A percentile compares a stretch with the other conserved stretches of the same genome.
phyloP scores from a whole-genome alignment of 805 yeast genomes.

The Ogataea haglerorum region DNA sequence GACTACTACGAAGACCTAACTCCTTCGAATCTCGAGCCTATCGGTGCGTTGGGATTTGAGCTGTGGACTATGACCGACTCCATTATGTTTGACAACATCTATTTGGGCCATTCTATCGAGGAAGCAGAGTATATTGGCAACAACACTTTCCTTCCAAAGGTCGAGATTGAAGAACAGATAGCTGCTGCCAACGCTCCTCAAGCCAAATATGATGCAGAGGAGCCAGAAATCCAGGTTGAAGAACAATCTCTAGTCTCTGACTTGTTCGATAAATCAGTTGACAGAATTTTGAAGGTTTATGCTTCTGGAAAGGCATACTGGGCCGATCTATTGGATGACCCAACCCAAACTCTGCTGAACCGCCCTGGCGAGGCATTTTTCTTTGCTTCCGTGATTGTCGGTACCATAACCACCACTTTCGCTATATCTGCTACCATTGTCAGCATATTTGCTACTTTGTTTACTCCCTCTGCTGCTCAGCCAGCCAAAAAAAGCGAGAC shows the following conservation, averaged over 20 bases:
- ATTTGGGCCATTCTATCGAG: constrained; percentile 75
- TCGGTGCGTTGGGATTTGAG: constrained; percentile 85
- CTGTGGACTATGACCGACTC: constrained; percentile 82
- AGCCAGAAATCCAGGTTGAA: constrained; percentile 27
- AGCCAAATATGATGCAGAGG: constrained; percentile 38
- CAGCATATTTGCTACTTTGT: constrained; percentile 18
- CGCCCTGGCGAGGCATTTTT: constrained; percentile 51
- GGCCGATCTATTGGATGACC: constrained; percentile 41
- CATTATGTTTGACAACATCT: constrained; percentile 76
- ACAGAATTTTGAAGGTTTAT: constrained; percentile 19
- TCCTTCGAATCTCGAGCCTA: constrained; percentile 61
- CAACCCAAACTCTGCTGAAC: constrained; percentile 39
- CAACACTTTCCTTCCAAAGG: constrained; percentile 59
- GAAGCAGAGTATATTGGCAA: constrained; percentile 88
- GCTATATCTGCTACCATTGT: constrained; percentile 39
- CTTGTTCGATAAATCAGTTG: constrained; percentile 18
- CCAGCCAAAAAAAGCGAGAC: constrained; percentile 3
- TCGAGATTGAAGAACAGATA: constrained; percentile 45
- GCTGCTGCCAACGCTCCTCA: constrained; percentile 41
- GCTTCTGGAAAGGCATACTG: constrained; percentile 31
- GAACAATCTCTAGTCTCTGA: constrained; percentile 20
- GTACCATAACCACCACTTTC: constrained; percentile 39
- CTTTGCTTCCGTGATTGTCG: constrained; percentile 42
- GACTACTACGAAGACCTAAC: constrained; percentile 53
- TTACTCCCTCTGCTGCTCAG: constrained; percentile 7